Evolutionary conservation across 2,329 filamentous ascomycete species (phyloP).

Genomic region (Chaetomiaceae sp.): DNA sequence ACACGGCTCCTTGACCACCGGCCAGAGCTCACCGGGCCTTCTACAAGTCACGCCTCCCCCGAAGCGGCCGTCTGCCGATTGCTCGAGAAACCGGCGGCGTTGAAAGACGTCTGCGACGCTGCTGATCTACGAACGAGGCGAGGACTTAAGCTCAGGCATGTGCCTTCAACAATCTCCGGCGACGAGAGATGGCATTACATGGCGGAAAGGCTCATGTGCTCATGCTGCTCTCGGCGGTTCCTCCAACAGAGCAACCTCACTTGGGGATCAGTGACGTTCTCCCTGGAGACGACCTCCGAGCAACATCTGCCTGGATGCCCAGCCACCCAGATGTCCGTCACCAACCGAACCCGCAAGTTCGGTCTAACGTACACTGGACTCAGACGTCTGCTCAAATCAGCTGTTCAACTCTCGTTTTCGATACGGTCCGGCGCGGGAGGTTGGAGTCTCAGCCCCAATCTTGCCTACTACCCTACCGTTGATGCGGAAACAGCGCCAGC

Average conservation of each 20-base stretch:
- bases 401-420: constrained; percentile 2
- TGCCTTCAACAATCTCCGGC: too few relatives aligned
- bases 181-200: too few relatives aligned
- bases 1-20: neutral
- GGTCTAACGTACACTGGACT: constrained; percentile 1
- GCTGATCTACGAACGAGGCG: too few relatives aligned
- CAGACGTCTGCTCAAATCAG: neutral
- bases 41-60: neutral
- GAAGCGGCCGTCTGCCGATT: neutral
- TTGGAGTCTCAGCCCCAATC: neutral
- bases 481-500: neutral
- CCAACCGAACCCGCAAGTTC: neutral
- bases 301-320: neutral
- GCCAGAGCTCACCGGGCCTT: neutral
- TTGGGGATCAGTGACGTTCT: neutral
- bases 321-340: neutral
- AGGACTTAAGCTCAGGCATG: too few relatives aligned
- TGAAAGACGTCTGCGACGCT: neutral
- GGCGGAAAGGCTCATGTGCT: too few relatives aligned
- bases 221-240: too few relatives aligned
- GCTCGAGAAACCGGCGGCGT: neutral
- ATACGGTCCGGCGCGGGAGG: neutral
- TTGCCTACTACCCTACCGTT: constrained; percentile 7
- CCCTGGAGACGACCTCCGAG: neutral
- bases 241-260: neutral